Evolutionary conservation across 352 stramenopile species (phyloP), one percentile per base, ranked within the genome.

Genomic region (Nothophytophthora sp.): DNA sequence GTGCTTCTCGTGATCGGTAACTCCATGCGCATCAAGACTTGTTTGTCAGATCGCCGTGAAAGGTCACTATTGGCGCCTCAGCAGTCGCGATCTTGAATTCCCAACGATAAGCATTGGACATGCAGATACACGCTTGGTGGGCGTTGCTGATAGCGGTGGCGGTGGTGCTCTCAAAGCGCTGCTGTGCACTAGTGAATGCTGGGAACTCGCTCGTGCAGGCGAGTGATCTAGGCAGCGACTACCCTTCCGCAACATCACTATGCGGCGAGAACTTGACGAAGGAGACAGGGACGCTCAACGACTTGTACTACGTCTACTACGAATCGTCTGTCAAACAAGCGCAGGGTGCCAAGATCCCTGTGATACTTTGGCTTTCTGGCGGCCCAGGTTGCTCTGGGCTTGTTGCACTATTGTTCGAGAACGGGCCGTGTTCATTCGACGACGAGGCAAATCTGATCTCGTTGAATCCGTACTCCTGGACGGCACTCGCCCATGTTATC

Each of bases 341-440:
- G 11, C 16, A 20, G 8, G n/a, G n/a, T 10, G 32, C 9, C 18
- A 18, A 38, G 22, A 55, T 67, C n/a, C 97, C 97, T 0, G 76
- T 99, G 20, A 79, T 99, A 9, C 55, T 99, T 5, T 99, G 97
- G 97, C 73, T 99, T 5, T 98, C 93, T 7, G 96, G 97, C 24
- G 96, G 96, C 13, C 96, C 96, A 9, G 96, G 96, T 1, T 99
- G 97, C 76, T 98, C 90, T 5, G 96, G 88, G 7, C 74, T 96
- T 11, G 71, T 99, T 22, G 97, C 81, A 0, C 68, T 98, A 3
- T 67, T 99, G 2, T 96, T 95, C 19, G 97, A 99, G 60, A 98
- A 99, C 67, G 97, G 97, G 6, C 97, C 97, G 25, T 99, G 97
- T 60, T 86, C 59, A 16, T 90, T 90, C 47, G 78, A 90, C 46